phyloP scores from a whole-genome alignment of 1,284 basidiomycete genomes.

The Trametes polyzona region DNA sequence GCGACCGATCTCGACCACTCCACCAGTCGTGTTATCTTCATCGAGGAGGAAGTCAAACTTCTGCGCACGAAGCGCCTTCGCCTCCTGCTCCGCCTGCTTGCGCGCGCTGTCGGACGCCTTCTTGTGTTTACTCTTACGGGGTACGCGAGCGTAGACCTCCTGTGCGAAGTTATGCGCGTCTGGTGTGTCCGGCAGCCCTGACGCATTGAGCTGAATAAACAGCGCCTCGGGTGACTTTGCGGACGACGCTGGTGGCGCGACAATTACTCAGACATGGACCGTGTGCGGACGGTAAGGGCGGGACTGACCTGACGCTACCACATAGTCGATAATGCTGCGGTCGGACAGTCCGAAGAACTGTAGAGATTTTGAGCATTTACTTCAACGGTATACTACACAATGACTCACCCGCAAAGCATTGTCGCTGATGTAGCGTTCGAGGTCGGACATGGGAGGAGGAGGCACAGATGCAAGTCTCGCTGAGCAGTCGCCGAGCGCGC shows the following conservation, averaged over 20 bases:
- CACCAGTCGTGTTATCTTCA: constrained; percentile 55
- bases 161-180: constrained; percentile 81
- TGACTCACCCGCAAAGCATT: constrained; percentile 77
- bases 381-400: neutral
- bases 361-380: neutral
- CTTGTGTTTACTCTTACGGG: constrained; percentile 74
- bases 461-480: neutral
- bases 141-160: constrained; percentile 78
- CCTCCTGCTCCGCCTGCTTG: constrained; percentile 71
- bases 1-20: constrained; percentile 43
- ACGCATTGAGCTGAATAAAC: constrained; percentile 72
- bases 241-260: constrained; percentile 61
- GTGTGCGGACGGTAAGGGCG: constrained; percentile 13
- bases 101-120: constrained; percentile 55
- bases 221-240: constrained; percentile 83
- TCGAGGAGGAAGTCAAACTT: constrained; percentile 83
- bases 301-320: constrained; percentile 79
- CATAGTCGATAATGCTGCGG: constrained; percentile 82
- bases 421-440: constrained; percentile 85
- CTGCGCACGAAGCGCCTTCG: constrained; percentile 70
- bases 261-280: neutral
- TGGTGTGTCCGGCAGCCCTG: constrained; percentile 80
- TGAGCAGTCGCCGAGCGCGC: no score
- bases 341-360: constrained; percentile 86
- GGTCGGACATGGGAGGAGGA: constrained; percentile 43